These are phyloP conservation scores for Lunularia cruciata DNA, from an alignment of 225 moss, liverwort and hornwort species.

Conservation along the genomic window DNA sequence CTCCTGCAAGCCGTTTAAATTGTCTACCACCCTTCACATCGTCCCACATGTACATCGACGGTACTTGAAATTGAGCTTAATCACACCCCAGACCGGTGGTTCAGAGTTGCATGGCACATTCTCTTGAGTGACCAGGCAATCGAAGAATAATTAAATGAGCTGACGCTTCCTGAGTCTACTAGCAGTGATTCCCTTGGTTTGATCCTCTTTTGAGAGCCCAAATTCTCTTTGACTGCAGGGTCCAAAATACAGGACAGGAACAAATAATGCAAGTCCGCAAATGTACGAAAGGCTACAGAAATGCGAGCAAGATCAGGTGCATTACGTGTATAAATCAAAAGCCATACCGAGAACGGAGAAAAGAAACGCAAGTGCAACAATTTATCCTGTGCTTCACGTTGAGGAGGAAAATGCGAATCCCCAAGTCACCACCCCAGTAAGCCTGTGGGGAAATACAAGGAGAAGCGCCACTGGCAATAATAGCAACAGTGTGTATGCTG, in stretches of 20 bases:
- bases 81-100: no score
- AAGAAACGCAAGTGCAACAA: conserved; percentile 31
- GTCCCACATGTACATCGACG: no score
- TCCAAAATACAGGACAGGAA: conserved; percentile 40
- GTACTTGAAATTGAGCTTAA: no score
- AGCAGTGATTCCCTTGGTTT: no score
- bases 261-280: conserved; percentile 44
- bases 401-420: conserved; percentile 23
- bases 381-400: conserved; percentile 39
- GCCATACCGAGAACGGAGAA: conserved; percentile 21
- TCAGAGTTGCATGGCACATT: no score
- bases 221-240: conserved; percentile 37
- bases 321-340: conserved; percentile 22
- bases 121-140: no score
- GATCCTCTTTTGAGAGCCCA: no score
- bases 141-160: no score
- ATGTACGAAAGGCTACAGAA: conserved; percentile 42
- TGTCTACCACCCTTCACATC: no score
- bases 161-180: no score
- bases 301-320: conserved; percentile 30
- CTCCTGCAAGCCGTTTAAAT: no score
- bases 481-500: conserved; percentile 40
- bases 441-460: conserved; percentile 19
- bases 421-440: background rate
- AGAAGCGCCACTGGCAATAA: conserved; percentile 31